Evolutionary conservation across 371 early-diverging fungal species (phyloP), one percentile per base, ranked within the genome.

Genomic region (Syncephalastrum sp.): DNA sequence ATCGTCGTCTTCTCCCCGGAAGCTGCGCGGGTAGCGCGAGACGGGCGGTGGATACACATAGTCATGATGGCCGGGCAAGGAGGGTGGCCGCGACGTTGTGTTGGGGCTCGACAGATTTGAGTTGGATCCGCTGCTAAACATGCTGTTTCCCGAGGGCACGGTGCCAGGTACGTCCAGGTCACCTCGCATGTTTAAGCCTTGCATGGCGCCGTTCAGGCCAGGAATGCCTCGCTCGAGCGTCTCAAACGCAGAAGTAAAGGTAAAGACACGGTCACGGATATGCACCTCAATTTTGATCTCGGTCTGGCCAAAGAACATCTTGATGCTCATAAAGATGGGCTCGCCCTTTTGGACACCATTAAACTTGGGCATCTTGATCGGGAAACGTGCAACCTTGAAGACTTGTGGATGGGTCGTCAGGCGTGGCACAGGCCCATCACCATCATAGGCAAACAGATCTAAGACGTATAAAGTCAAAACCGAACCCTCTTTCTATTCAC

Each of bases 231-330:
- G 69, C 52, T 76, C 77, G 50, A 76, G 47, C 1, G 76, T 76
- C 54, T 79, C 79, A 61, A 79, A 79, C 7, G 79, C 68, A 15
- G 76, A 75, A 5, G 80, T 79, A 29, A 79, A 79, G 12, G 73
- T 71, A 38, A 79, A 79, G 24, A 67, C 74, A 19, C 74, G 59
- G 52, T 79, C 79, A 21, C 74, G 72, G 27, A 79, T 75, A 43
- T 72, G 72, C 6, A 72, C 76, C 53, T 79, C 79, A 41, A 79
- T 79, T 50, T 75, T 75, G 57, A 79, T 72, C 60, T 79, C 79
- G 25, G 79, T 79, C 54, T 74, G 72, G 47, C 79, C 79, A 64
- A 79, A 79, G 60, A 70, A 79, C 79, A 79, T 79, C 46, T 75
- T 76, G 59, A 79, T 79, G n/a, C 69, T 74, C 76, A 79, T 75